phyloP scores from a whole-genome alignment of 2,329 filamentous ascomycete genomes.

The Fusarium austroafricanum region DNA sequence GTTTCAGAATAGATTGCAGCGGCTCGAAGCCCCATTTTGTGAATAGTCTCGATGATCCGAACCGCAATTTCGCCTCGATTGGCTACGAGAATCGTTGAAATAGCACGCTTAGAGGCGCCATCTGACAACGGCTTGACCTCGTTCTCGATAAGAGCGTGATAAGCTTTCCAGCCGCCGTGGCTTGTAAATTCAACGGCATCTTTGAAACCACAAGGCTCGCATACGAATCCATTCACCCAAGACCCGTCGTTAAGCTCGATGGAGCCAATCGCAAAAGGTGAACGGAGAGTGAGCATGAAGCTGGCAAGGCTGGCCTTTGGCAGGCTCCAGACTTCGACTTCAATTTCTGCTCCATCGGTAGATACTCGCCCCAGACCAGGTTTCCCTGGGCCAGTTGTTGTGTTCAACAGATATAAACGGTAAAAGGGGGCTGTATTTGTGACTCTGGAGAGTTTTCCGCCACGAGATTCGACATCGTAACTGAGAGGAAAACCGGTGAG shows the following conservation, averaged over 20 bases:
- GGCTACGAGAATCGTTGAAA: constrained; percentile 68
- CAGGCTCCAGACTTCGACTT: constrained; percentile 53
- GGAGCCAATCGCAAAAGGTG: constrained; percentile 52
- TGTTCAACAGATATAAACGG: constrained; percentile 46
- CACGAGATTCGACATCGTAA: constrained; percentile 49
- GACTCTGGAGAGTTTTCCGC: constrained; percentile 40
- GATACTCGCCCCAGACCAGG: constrained; percentile 49
- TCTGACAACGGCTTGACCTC: background rate
- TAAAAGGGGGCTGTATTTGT: constrained; percentile 50
- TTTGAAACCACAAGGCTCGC: constrained; percentile 50
- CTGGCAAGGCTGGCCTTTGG: constrained; percentile 46
- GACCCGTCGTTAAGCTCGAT: constrained; percentile 50
- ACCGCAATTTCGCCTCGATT: constrained; percentile 74
- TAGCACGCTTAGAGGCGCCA: background rate
- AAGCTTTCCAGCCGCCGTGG: constrained; percentile 50
- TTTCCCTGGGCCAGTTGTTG: constrained; percentile 39
- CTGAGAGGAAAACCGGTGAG: constrained; percentile 51
- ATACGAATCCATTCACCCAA: constrained; percentile 54
- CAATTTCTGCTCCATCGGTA: constrained; percentile 43
- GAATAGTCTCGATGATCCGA: constrained; percentile 75
- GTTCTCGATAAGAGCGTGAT: constrained; percentile 22
- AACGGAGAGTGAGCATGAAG: constrained; percentile 50
- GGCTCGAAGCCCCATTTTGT: constrained; percentile 73
- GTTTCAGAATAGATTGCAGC: constrained; percentile 75
- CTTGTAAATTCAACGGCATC: constrained; percentile 49